Percentiles rank a stretch among this genome's conserved stretches.
These are phyloP conservation scores for Acanthamoeba sp. DNA, from an alignment of 208 protist species.

Conservation along the genomic window DNA sequence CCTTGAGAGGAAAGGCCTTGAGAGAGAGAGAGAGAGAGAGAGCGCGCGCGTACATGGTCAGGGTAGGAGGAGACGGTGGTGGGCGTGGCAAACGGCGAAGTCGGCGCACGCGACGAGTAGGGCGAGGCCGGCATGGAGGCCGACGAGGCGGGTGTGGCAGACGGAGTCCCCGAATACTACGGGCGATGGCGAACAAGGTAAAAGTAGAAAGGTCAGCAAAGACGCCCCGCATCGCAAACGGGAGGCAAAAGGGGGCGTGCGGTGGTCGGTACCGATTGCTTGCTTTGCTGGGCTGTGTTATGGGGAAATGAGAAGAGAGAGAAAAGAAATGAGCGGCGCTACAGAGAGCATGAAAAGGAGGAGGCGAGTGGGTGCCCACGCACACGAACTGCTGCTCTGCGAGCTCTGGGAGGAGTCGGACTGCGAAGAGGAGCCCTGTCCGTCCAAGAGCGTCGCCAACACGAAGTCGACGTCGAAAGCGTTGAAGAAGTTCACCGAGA, in stretches of 20 bases:
- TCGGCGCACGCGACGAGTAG: not conserved
- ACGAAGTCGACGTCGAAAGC: conserved; percentile 30
- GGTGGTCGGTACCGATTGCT: not conserved
- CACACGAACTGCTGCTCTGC: not conserved
- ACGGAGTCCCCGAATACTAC: not conserved
- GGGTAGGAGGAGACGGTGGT: conserved; percentile 11
- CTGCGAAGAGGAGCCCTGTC: not conserved
- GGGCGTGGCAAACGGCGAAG: not conserved
- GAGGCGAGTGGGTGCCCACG: not conserved
- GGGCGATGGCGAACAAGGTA: not conserved
- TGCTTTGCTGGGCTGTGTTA: not conserved
- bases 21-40: not conserved
- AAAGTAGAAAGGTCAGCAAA: not conserved
- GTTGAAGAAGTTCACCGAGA: conserved; percentile 55
- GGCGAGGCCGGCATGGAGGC: not conserved
- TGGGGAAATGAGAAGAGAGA: not conserved
- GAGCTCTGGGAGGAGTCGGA: conserved; percentile 9
- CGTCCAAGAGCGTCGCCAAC: conserved; percentile 21
- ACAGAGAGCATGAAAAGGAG: not conserved
- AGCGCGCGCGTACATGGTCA: not conserved
- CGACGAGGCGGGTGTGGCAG: not conserved
- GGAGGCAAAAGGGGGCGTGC: not conserved
- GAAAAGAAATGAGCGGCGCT: not conserved
- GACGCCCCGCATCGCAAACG: not conserved
- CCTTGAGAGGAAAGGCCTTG: no score